Evolutionary conservation across 768 basidiomycete genomes (phyloP), one percentile per base, ranked within the genome.

Genomic region (Tricholoma hemisulphureum): DNA sequence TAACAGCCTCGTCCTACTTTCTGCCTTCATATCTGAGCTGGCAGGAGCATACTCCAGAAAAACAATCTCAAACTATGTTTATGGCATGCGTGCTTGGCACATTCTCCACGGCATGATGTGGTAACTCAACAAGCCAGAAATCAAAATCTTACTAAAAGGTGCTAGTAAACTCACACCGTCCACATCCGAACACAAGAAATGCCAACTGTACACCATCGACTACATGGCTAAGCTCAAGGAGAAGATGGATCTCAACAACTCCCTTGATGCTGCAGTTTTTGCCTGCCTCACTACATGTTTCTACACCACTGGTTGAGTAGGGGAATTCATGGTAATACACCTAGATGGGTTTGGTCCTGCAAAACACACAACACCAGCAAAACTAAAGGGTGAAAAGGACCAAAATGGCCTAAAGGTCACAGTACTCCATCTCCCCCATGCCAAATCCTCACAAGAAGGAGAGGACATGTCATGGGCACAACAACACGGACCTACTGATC

Each of bases 291-390:
- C 59, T 0, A 61, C 57, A 0, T 18, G 35, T 1, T 69, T 67
- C 54, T 73, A 60, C 24, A 20, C 60, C 1, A 56, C 56, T 1
- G 60, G 56, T 0, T 32, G 58, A 0, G 21, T 62, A 0, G 65
- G 71, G 2, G 63, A 71, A 51, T 64, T 71, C 58, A 69, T 65
- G 0, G 53, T 67, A 0, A 43, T 4, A 10, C 1, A 21, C 9
- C 31, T 46, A 1, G 28, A 56, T 48, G 29, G 7, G 23, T 56
- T 56, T 13, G 55, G 35, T 16, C 2, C 26, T 13, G 14, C 55
- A 3, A 46, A 13, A 46, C 41, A 48, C 18, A 1, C 31, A 24
- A 56, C 41, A 10, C 55, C 14, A 49, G 55, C 55, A 8, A 29
- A 63, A 14, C 32, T 68, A 0, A 39, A 16, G 6, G 8, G 24